Evolutionary conservation across 2,329 filamentous ascomycete genomes (phyloP), one percentile per base, ranked within the genome.

Genomic region (Alternaria angustiovoidea): DNA sequence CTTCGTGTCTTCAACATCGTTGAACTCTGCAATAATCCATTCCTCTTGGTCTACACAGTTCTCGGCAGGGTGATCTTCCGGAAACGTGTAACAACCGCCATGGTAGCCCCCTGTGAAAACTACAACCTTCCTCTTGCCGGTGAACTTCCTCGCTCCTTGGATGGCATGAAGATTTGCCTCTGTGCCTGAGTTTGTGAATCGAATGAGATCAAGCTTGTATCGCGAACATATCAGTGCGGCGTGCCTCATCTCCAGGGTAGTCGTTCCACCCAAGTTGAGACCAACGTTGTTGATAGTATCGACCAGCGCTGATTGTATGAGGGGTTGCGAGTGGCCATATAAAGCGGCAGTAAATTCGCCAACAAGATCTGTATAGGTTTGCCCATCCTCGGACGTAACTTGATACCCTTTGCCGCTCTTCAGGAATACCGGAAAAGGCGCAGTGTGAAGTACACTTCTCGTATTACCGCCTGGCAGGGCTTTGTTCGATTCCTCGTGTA

Each of bases 21-120:
- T 91, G 72, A 89, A 92, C 36, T 78, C 80, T 1, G 83, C 88
- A 2, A 90, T 72, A 0, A 91, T 75, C 77, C 85, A 91, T 5
- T 90, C 85, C 3, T 84, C 76, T 1, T 66, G 70, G 20, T 87
- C 84, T 0, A 85, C 81, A 26, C 82, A 83, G 44, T 84, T 83
- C 1, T 78, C 72, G 2, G 80, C 79, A 36, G 76, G 75, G 28
- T 51, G 56, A 26, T 72, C 73, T 3, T 62, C 70, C 74, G 79
- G 59, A 62, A 86, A 86, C 0, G 69, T 78, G 18, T 88, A 83
- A 1, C 82, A 82, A 1, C 84, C 85, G 3, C 87, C 86, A 66
- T 88, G 85, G 61, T 87, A 87, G 0, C 79, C 84, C 0, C 81
- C 80, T 0, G 71, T 71, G 56, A 87, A 87, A 3, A 85, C 84